Conservation (phyloP, 345 rosid species). For the Boechera stricta region DNA sequence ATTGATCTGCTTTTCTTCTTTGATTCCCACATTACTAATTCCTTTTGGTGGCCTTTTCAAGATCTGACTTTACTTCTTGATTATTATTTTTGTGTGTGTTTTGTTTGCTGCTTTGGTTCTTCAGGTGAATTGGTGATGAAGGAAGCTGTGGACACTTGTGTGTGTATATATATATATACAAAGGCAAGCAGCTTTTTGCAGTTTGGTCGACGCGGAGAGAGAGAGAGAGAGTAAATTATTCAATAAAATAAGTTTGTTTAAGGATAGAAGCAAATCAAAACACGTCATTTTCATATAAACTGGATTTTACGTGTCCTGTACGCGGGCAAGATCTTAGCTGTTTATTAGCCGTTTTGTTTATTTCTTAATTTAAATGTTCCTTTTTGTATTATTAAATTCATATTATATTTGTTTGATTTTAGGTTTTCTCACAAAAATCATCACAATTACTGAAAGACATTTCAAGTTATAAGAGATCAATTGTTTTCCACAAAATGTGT, state of each 20-base stretch:
- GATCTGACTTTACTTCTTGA: constrained; percentile 7
- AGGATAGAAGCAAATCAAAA: background rate
- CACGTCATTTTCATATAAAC: background rate
- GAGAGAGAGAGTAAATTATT: constrained; percentile 19
- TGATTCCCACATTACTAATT: background rate
- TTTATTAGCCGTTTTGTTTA: constrained; percentile 38
- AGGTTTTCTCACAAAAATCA: background rate
- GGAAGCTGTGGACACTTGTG: constrained; percentile 17
- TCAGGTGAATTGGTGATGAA: constrained; percentile 34
- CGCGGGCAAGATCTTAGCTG: constrained; percentile 47
- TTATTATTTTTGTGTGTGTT: background rate
- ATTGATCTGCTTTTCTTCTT: constrained; percentile 47
- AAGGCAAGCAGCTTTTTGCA: constrained; percentile 20
- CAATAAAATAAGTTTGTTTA: background rate
- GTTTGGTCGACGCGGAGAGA: constrained; percentile 38
- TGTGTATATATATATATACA: constrained; percentile 17
- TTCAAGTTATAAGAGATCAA: background rate
- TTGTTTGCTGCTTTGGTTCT: constrained; percentile 5
- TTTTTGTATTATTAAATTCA: background rate
- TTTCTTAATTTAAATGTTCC: background rate
- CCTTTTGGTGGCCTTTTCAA: constrained; percentile 7
- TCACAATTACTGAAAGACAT: background rate
- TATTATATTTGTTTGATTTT: constrained; percentile 2
- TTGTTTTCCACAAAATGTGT: background rate
- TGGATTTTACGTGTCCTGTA: constrained; percentile 39